Base-by-base conservation (phyloP, 331 rosid genomes). In the Stylosanthes scabra region DNA sequence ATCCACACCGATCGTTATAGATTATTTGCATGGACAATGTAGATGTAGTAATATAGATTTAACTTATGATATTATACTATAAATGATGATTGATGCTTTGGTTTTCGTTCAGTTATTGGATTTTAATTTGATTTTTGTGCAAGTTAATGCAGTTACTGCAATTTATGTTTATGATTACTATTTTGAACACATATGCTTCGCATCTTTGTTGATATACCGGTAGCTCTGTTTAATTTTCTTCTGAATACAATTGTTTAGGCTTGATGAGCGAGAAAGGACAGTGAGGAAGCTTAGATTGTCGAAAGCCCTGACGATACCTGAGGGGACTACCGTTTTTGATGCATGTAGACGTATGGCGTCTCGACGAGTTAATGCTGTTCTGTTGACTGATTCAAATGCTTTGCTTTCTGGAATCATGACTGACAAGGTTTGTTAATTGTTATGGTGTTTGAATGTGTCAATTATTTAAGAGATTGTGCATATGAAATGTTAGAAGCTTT, bases 341-440 rank as follows among this genome's bases (percentile, higher is more conserved):
- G 97, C 99, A 2, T 94, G 99, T 59, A 80, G 99, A 27, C 55
- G 99, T 20, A 94, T 94, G 99, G 96, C 99, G 25, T 91, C 97
- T 54, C 91, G 99, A 31, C 97, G 99, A 5, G 99, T 94, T 16
- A 83, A 88, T 61, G 88, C 97, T 25, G 97, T 94, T 62, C 83
- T 94, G 64, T 77, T 94, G 61, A 94, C 99, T 1, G 99, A 94
- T 82, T 29, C 96, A 0, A 94, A 87, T 83, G 99, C 93, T 34
- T 83, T 94, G 90, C 96, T 94, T 42, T 94, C 97, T 1, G 99
- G 99, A 54, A 94, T 94, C 62, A 83, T 94, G 68, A 94, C 99
- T 1, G 99, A 91, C 78, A 94, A 91, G 97, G 99, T 87, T 59
- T 81, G 41, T 52, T 27, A 15, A 70, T 59, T 81, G 41, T 52